Evolutionary conservation across 1,284 basidiomycete species (phyloP), one percentile per base, ranked within the genome.

Genomic region (Malassezia globosa): DNA sequence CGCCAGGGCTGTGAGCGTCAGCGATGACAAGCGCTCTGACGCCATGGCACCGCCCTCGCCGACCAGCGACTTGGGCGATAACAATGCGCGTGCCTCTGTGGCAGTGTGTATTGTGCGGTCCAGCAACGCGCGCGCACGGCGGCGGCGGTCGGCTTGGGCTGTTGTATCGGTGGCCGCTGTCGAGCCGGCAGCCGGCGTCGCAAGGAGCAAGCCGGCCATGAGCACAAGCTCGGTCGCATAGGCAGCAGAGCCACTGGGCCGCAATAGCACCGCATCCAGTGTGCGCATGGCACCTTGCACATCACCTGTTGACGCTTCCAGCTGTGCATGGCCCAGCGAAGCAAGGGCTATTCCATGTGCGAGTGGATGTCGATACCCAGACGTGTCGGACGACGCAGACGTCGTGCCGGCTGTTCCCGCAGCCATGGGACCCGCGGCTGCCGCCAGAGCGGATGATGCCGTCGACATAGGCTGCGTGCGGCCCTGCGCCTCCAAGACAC

Each of bases 321-420:
- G 58, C 49, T 71, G 68, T 16, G 68, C 66, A 0, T 65, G 51
- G 37, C 65, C 61, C n/a, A 71, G 54, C 2, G 59, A 53, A n/a
- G 66, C 60, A 27, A 68, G 56, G 29, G 65, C 63, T 3, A 57
- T 54, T 37, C 39, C 58, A 21, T 56, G 55, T 8, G 56, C 42
- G 8, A 67, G 48, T 35, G 58, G 59, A 14, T 42, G 39, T 10
- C 21, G 24, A 14, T 38, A 31, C 34, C 34, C 41, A 25, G 19
- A 39, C 27, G 37, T 36, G 11, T 11, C 11, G 11, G 29, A 31
- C n/a, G n/a, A n/a, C n/a, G n/a, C n/a, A n/a, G n/a, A n/a, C n/a
- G n/a, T n/a, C n/a, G n/a, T n/a, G n/a, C n/a, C n/a, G n/a, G n/a
- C n/a, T n/a, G n/a, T n/a, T n/a, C n/a, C n/a, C n/a, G n/a, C n/a